phyloP scores from a whole-genome alignment of 2,329 filamentous ascomycete species.

The Helotiales sp. region DNA sequence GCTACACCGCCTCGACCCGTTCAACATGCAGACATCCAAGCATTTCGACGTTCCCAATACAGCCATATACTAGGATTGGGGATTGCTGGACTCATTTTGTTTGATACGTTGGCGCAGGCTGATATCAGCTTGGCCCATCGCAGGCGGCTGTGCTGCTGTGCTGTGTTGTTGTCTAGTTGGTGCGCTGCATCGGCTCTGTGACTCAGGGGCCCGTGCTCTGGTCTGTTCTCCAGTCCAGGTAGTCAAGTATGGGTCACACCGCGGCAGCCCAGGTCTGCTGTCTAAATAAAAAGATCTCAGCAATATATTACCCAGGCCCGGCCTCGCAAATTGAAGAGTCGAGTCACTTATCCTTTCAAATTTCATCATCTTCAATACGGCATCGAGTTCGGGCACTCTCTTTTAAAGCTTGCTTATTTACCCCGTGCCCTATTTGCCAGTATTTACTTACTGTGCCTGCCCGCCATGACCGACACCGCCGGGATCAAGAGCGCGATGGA shows the following conservation, averaged over 20 bases:
- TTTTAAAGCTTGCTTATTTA: neutral
- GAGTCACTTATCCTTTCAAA: neutral
- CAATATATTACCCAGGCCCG: too few species aligned
- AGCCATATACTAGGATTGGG: too few species aligned
- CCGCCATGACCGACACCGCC: neutral
- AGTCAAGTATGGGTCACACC: neutral
- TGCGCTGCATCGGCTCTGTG: too few species aligned
- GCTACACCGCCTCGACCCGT: too few species aligned
- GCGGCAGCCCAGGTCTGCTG: neutral
- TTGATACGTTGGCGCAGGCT: neutral
- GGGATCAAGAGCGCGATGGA: neutral
- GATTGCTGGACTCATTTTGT: too few species aligned
- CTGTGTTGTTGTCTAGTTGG: too few species aligned
- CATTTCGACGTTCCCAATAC: too few species aligned
- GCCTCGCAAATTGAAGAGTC: neutral
- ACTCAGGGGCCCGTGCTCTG: too few species aligned
- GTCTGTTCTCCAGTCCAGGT: too few species aligned
- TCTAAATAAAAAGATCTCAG: neutral
- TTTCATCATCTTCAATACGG: neutral
- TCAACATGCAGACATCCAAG: too few species aligned
- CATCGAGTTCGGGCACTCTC: neutral
- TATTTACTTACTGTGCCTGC: too few species aligned
- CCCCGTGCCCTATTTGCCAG: neutral
- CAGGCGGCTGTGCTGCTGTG: too few species aligned
- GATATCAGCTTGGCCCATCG: neutral